Percentiles rank a stretch among this genome's conserved stretches.
phyloP scores from a whole-genome alignment of 495 filamentous ascomycete genomes.

The Saxispiralis lemnorum region DNA sequence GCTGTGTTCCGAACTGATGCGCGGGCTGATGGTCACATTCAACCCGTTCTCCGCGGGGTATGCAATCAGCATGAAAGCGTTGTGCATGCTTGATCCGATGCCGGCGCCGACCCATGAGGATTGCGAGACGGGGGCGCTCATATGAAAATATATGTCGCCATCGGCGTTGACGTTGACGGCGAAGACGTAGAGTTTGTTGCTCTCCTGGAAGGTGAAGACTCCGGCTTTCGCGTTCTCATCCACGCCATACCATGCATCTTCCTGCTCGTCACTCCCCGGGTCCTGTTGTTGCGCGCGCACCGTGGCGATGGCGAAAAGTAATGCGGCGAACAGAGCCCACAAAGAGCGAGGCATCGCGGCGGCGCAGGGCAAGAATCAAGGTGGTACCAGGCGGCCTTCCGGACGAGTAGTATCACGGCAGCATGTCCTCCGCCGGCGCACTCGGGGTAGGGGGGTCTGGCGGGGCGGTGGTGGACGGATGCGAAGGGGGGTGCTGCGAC shows the following conservation, averaged over 20 bases:
- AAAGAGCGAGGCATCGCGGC: no score
- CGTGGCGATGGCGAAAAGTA: no score
- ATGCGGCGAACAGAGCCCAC: no score
- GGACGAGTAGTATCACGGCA: no score
- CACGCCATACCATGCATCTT: neutral
- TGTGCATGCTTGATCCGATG: conserved; percentile 34
- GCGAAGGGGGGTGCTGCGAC: no score
- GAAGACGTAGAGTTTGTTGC: conserved; percentile 1
- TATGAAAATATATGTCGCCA: conserved; percentile 28
- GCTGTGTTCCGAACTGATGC: neutral
- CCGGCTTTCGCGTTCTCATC: conserved; percentile 3
- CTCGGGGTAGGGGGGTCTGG: no score
- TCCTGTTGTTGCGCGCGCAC: no score
- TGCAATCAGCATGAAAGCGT: conserved; percentile 33
- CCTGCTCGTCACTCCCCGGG: no score
- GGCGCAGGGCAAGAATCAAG: no score
- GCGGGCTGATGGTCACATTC: conserved; percentile 3
- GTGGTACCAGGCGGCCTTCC: no score
- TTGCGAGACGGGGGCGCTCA: conserved; percentile 26
- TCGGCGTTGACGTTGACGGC: conserved; percentile 4
- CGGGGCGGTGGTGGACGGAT: no score
- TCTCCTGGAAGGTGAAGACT: conserved; percentile 7
- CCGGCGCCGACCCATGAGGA: conserved; percentile 35
- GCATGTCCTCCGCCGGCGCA: no score
- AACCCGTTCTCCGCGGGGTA: conserved; percentile 28